These are phyloP conservation scores for Globisporangium paddicum DNA, from an alignment of 352 stramenopile species.

Conservation along the genomic window DNA sequence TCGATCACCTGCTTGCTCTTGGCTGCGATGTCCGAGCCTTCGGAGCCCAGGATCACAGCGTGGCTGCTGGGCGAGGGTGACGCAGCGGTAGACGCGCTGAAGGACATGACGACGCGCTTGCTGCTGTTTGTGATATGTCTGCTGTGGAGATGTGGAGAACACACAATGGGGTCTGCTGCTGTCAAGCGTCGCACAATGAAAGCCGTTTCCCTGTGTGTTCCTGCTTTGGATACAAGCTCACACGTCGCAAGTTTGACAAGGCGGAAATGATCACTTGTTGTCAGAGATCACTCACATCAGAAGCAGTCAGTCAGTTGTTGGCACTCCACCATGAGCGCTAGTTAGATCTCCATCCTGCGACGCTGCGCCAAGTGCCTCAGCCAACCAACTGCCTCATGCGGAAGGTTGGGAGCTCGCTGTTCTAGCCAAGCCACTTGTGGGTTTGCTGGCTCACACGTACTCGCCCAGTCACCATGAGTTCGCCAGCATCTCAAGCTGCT, in stretches of 20 bases:
- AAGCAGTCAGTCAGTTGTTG: too few relatives aligned
- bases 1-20: conserved; percentile 73
- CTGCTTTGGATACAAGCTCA: not conserved
- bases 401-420: too few relatives aligned
- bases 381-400: too few relatives aligned
- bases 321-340: too few relatives aligned
- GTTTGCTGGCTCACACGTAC: too few relatives aligned
- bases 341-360: too few relatives aligned
- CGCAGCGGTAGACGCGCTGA: not conserved
- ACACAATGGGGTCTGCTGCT: not conserved
- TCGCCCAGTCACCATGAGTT: too few relatives aligned
- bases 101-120: not conserved
- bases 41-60: conserved; percentile 34
- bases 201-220: conserved; percentile 1
- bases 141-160: too few relatives aligned
- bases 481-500: not conserved
- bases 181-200: not conserved
- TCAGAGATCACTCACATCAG: too few relatives aligned
- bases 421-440: too few relatives aligned
- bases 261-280: too few relatives aligned
- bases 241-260: not conserved
- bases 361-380: too few relatives aligned
- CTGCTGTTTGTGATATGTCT: not conserved
- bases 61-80: not conserved
- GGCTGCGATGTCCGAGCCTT: conserved; percentile 57